Percentiles rank a stretch among this genome's conserved stretches.
Conservation (phyloP, 2,329 filamentous ascomycete species). For the Paraphoma sp. region DNA sequence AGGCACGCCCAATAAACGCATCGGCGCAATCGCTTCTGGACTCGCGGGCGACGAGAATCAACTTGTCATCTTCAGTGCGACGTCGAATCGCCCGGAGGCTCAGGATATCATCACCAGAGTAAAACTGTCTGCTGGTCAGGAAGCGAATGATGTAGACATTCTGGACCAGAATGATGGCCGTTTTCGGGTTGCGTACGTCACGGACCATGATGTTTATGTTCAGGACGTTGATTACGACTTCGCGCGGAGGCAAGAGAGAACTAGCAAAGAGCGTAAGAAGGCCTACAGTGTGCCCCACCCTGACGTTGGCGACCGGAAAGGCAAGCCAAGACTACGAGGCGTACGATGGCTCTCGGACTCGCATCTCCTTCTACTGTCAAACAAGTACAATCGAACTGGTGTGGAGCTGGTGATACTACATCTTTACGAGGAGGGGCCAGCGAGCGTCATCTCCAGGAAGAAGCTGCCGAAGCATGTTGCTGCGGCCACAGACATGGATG, state of each 20-base stretch:
- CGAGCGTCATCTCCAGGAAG: conserved; percentile 58
- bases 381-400: conserved; percentile 61
- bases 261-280: conserved; percentile 34
- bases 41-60: conserved; percentile 74
- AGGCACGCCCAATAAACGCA: conserved; percentile 60
- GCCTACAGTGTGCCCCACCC: conserved; percentile 39
- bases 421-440: conserved; percentile 65
- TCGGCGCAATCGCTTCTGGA: conserved; percentile 81
- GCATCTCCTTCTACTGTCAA: conserved; percentile 63
- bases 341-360: conserved; percentile 63
- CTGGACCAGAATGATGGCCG: conserved; percentile 65
- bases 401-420: conserved; percentile 63
- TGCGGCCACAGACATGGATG: conserved; percentile 78
- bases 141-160: conserved; percentile 75
- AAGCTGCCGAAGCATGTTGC: conserved; percentile 72
- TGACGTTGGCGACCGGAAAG: conserved; percentile 44
- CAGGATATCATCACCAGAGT: conserved; percentile 63
- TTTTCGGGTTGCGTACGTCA: conserved; percentile 80
- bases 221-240: conserved; percentile 65
- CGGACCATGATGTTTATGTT: conserved; percentile 75
- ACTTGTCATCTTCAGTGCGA: conserved; percentile 79
- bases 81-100: conserved; percentile 55
- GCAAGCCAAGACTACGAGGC: conserved; percentile 60
- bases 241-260: conserved; percentile 45
- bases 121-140: conserved; percentile 56